Conservation (phyloP, 768 basidiomycete genomes). For the Leucosporidium creatinivorum region DNA sequence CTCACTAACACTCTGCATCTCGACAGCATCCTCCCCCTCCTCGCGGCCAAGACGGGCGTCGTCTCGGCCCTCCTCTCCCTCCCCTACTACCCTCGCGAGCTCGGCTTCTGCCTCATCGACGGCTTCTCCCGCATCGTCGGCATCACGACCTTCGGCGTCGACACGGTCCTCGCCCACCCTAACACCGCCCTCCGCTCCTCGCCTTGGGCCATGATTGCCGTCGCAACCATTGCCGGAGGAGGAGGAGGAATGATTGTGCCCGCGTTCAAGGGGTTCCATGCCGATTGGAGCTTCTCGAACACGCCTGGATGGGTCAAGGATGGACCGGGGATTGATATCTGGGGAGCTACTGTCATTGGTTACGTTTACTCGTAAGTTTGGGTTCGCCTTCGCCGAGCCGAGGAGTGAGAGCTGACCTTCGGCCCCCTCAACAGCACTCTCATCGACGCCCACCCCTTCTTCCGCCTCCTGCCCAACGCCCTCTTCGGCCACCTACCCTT, state of each 20-base stretch:
- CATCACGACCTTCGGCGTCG: constrained; percentile 34
- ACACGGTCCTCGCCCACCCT: constrained; percentile 30
- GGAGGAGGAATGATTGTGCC: constrained; percentile 31
- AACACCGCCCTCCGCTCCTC: constrained; percentile 20
- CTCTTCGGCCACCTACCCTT: constrained; percentile 15
- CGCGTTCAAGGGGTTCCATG: constrained; percentile 18
- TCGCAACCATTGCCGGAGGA: constrained; percentile 27
- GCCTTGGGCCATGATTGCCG: constrained; percentile 29
- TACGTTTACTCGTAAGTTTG: constrained; percentile 31
- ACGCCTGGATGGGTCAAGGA: constrained; percentile 26
- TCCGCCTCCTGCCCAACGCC: constrained; percentile 21
- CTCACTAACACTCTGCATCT: background rate
- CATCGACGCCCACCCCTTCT: constrained; percentile 33
- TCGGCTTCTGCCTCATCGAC: constrained; percentile 30
- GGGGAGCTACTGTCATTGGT: constrained; percentile 31
- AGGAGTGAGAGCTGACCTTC: background rate
- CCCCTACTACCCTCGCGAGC: constrained; percentile 31
- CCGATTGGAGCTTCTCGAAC: constrained; percentile 23
- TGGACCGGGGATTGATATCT: constrained; percentile 26
- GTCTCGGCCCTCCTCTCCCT: constrained; percentile 23
- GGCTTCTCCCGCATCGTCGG: constrained; percentile 33
- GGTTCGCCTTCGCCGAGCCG: background rate
- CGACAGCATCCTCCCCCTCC: constrained; percentile 23
- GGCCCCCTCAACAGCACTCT: constrained; percentile 10
- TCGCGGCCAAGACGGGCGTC: constrained; percentile 18